Base-by-base conservation (phyloP, 2,329 filamentous ascomycete genomes). In the Trichophyton benhamiae region DNA sequence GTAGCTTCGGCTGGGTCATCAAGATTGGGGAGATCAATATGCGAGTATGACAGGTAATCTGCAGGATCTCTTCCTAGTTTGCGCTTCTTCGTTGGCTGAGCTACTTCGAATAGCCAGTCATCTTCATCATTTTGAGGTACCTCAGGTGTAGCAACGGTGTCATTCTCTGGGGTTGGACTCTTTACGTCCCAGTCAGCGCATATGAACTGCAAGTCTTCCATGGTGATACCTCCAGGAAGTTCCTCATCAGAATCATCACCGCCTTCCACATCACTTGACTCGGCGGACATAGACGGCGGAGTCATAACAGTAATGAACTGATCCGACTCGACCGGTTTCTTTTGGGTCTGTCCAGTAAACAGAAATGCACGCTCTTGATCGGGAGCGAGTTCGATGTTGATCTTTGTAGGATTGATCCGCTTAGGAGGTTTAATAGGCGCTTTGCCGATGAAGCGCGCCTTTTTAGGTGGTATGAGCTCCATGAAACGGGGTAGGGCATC, bases 351-450 rank as follows among this genome's bases (percentile, higher is more conserved):
- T 0, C 85, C 85, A 0, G 84, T 80, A n/a, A 92, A 83, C 61
- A 86, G 85, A 72, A 97, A 99, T 27, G 82, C 80, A 67, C 91
- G 90, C 72, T 95, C 89, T 66, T 95, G 88, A 68, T 97, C 94
- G 55, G 83, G 81, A 2, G 89, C 87, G 38, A 97, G 78, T 64
- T 99, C 94, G 13, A 99, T 80, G 64, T 85, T 91, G 61, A 96
- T 81, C 74, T 99, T 99, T 20, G 87, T 91, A 0, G 91, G 90
- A 3, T 91, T 82, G 2, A 97, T 80, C 15, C 89, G 80, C 73
- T 91, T 94, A 0, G 91, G 89, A 46, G 85, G 86, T 73, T 91
- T 95, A 0, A 80, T 66, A 0, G 91, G 90, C 44, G 85, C 83
- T 74, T 96, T 94, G 61, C 87, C 86, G 64, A 88, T 81, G 74